Evolutionary conservation across 2,329 filamentous ascomycete genomes (phyloP).

Genomic region (Teratosphaeria nubilosa): DNA sequence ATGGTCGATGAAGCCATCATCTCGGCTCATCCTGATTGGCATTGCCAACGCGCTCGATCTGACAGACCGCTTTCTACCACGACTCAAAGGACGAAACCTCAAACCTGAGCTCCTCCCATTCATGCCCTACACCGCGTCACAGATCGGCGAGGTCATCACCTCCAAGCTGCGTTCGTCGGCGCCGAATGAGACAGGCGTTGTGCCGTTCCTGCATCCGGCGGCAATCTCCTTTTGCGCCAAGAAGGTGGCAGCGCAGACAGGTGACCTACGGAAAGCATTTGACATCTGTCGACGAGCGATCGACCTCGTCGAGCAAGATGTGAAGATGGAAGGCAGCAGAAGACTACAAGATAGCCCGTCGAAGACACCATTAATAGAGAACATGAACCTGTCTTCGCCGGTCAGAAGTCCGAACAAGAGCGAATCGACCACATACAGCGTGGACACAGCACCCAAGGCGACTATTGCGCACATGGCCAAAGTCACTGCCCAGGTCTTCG

Average conservation of each 20-base stretch:
- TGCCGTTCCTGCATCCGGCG: slow-evolving; percentile 87
- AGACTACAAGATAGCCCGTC: slow-evolving; percentile 48
- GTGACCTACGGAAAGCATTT: slow-evolving; percentile 88
- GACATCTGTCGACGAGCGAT: slow-evolving; percentile 85
- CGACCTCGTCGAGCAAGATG: slow-evolving; percentile 80
- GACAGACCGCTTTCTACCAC: slow-evolving; percentile 87
- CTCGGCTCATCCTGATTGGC: slow-evolving; percentile 72
- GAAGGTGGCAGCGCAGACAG: slow-evolving; percentile 88
- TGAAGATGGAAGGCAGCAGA: slow-evolving; percentile 59
- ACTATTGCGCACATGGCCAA: slow-evolving; percentile 86
- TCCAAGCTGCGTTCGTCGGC: slow-evolving; percentile 64
- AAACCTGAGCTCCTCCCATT: slow-evolving; percentile 86
- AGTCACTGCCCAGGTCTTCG: slow-evolving; percentile 80
- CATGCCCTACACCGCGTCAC: slow-evolving; percentile 76
- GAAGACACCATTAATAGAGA: slow-evolving; percentile 70
- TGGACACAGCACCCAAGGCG: slow-evolving; percentile 74
- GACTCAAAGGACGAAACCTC: slow-evolving; percentile 83
- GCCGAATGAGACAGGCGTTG: slow-evolving; percentile 29
- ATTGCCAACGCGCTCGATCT: slow-evolving; percentile 95
- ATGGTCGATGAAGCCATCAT: slow-evolving; percentile 78
- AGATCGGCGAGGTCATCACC: slow-evolving; percentile 81
- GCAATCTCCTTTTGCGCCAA: slow-evolving; percentile 90
- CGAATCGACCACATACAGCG: slow-evolving; percentile 42
- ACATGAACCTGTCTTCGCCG: slow-evolving; percentile 60
- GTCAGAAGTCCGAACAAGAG: slow-evolving; percentile 26